Percentiles rank a stretch among this genome's conserved stretches.
Conservation (phyloP, 371 early-diverging fungal species). For the Rhizomucor miehei region DNA sequence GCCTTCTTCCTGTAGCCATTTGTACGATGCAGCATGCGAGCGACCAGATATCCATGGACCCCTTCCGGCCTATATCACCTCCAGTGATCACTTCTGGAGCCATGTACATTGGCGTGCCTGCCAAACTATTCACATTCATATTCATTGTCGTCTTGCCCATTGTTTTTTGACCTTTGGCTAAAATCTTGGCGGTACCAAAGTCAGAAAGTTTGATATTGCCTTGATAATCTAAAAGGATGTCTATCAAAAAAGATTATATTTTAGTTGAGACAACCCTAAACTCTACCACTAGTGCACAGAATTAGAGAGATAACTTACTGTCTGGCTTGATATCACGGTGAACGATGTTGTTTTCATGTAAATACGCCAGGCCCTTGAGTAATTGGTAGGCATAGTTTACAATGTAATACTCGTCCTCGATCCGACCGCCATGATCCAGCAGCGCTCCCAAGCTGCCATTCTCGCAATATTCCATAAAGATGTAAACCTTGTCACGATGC, state of each 20-base stretch:
- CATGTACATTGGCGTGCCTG: constrained; percentile 98
- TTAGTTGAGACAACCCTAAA: background rate
- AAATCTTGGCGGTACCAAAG: constrained; percentile 87
- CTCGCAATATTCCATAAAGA: constrained; percentile 95
- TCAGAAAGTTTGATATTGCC: constrained; percentile 85
- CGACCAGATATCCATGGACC: constrained; percentile 94
- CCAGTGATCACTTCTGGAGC: constrained; percentile 93
- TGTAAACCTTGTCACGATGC: constrained; percentile 84
- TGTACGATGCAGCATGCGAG: constrained; percentile 93
- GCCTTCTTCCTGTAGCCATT: constrained; percentile 91
- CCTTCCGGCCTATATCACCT: constrained; percentile 68
- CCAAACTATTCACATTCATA: constrained; percentile 62
- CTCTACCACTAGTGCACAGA: background rate
- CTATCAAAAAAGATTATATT: constrained; percentile 40
- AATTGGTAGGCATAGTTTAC: constrained; percentile 85
- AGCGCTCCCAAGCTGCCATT: constrained; percentile 78
- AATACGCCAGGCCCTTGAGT: constrained; percentile 80
- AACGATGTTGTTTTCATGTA: constrained; percentile 84
- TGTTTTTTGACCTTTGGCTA: constrained; percentile 75
- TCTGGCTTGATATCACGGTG: constrained; percentile 93
- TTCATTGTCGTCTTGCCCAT: constrained; percentile 56
- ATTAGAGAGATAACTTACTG: constrained; percentile 47
- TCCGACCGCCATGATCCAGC: constrained; percentile 76
- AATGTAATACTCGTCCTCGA: constrained; percentile 71
- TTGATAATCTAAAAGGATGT: constrained; percentile 76